These are phyloP conservation scores for Leccinum fibrillosum DNA, from an alignment of 768 basidiomycete genomes.

Conservation along the genomic window DNA sequence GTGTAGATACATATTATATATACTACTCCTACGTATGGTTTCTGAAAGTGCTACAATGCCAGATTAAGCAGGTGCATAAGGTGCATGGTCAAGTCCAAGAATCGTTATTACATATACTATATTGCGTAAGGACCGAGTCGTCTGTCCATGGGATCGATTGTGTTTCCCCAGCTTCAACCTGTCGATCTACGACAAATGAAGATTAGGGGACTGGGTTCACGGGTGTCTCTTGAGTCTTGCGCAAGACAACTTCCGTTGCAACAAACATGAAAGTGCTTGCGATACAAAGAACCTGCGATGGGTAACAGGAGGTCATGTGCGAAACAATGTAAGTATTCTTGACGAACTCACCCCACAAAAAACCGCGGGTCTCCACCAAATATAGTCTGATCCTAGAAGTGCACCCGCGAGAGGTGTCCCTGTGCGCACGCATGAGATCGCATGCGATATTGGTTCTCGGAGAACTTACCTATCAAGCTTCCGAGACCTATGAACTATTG, in stretches of 20 bases:
- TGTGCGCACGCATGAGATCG: constrained; percentile 23
- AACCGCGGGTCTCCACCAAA: constrained; percentile 55
- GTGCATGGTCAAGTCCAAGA: neutral
- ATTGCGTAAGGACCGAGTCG: neutral
- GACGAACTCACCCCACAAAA: constrained; percentile 41
- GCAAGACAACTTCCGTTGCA: constrained; percentile 7
- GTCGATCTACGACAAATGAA: neutral
- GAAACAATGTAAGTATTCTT: neutral
- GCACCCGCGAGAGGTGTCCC: constrained; percentile 57
- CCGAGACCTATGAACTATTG: constrained; percentile 20
- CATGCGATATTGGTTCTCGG: constrained; percentile 1
- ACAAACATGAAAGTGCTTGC: constrained; percentile 16
- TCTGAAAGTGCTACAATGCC: neutral
- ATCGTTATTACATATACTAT: constrained; percentile 1
- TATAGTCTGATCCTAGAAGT: constrained; percentile 46
- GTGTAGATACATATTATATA: neutral
- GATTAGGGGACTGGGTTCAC: neutral
- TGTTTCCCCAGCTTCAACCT: neutral
- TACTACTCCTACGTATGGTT: neutral
- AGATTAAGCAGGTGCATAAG: neutral
- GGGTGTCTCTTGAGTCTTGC: neutral
- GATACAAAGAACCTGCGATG: constrained; percentile 15
- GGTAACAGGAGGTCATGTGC: neutral
- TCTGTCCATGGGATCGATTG: neutral
- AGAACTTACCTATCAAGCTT: constrained; percentile 20